Conservation (phyloP, 2,329 filamentous ascomycete genomes). For the Fusarium camptoceras region DNA sequence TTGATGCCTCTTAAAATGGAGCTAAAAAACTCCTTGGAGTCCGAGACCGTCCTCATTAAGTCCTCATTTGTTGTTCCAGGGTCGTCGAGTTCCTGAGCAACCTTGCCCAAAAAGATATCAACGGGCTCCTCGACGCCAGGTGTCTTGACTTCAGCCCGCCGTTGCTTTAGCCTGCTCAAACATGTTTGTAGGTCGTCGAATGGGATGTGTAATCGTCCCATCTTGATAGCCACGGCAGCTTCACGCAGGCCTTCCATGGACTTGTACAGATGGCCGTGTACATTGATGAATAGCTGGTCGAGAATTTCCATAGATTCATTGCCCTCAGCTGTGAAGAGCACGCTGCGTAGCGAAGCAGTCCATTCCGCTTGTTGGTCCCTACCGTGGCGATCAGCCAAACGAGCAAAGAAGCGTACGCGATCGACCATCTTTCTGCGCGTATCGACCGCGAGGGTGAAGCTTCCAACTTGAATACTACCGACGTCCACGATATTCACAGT, state of each 20-base stretch:
- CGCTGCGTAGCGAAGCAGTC: constrained; percentile 86
- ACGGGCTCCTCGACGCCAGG: constrained; percentile 58
- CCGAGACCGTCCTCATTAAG: constrained; percentile 85
- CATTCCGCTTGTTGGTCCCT: constrained; percentile 84
- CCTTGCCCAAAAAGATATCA: constrained; percentile 75
- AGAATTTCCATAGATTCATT: constrained; percentile 87
- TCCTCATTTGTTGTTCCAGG: constrained; percentile 74
- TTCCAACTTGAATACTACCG: constrained; percentile 86
- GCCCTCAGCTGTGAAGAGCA: constrained; percentile 89
- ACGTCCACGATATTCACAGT: constrained; percentile 82
- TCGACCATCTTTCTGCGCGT: constrained; percentile 93
- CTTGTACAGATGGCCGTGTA: constrained; percentile 90
- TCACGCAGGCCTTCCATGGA: constrained; percentile 89
- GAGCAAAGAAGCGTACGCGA: constrained; percentile 87
- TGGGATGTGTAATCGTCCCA: constrained; percentile 89
- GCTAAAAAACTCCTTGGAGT: constrained; percentile 91
- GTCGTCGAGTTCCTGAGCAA: constrained; percentile 79
- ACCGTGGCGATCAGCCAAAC: constrained; percentile 71
- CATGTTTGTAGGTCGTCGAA: constrained; percentile 84
- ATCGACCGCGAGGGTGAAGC: constrained; percentile 87
- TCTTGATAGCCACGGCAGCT: constrained; percentile 88
- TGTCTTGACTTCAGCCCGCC: constrained; percentile 52
- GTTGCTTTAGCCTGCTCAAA: constrained; percentile 65
- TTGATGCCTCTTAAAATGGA: constrained; percentile 93
- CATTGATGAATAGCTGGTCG: constrained; percentile 87